Percentiles rank a stretch among this genome's conserved stretches.
phyloP scores from a whole-genome alignment of 768 basidiomycete species.

The Exsudoporus frostii region DNA sequence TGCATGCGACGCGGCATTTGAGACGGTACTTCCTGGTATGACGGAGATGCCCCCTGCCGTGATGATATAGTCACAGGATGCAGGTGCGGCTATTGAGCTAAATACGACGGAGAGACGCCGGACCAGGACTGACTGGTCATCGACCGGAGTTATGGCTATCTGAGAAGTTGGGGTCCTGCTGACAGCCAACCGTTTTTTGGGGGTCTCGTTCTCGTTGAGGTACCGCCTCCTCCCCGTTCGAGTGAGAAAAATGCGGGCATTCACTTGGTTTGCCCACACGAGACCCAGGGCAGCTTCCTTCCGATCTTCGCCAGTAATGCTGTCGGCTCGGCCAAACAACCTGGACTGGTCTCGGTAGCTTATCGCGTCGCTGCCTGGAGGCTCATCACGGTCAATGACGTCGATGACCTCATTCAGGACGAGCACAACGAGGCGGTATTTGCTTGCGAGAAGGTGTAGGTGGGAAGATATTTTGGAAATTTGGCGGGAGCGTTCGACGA shows the following conservation, averaged over 20 bases:
- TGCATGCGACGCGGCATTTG: neutral
- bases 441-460: slow-evolving; percentile 68
- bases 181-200: slow-evolving; percentile 25
- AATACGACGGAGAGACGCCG: slow-evolving; percentile 78
- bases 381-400: slow-evolving; percentile 47
- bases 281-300: slow-evolving; percentile 88
- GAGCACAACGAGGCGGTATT: slow-evolving; percentile 66
- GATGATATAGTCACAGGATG: slow-evolving; percentile 75
- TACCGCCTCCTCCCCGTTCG: slow-evolving; percentile 69
- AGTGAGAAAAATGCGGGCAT: slow-evolving; percentile 77
- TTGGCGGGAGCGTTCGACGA: slow-evolving; percentile 70
- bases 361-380: slow-evolving; percentile 31
- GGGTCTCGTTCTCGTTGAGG: slow-evolving; percentile 37
- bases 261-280: slow-evolving; percentile 92
- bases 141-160: slow-evolving; percentile 17
- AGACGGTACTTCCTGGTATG: slow-evolving; percentile 25
- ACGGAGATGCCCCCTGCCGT: slow-evolving; percentile 53
- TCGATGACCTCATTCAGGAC: slow-evolving; percentile 90
- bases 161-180: slow-evolving; percentile 1
- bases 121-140: slow-evolving; percentile 51
- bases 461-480: slow-evolving; percentile 63
- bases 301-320: slow-evolving; percentile 49
- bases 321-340: slow-evolving; percentile 70
- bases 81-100: slow-evolving; percentile 55
- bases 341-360: slow-evolving; percentile 70